Base-by-base conservation (phyloP, 768 basidiomycete species). In the Leccinum subtestaceum region DNA sequence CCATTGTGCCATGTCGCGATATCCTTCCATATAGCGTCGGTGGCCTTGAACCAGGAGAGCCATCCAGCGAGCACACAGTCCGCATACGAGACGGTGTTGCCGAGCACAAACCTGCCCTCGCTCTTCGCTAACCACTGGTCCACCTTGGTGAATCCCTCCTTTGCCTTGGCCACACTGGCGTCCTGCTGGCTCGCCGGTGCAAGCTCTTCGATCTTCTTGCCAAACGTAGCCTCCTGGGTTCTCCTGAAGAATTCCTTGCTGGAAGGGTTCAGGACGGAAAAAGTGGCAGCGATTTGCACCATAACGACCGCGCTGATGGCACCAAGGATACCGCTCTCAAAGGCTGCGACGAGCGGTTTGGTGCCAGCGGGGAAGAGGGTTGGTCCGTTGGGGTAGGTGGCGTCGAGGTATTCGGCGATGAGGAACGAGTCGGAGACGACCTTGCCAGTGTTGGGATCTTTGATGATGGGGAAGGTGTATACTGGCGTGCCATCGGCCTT, bases 381-480 rank as follows among this genome's bases (percentile, higher is more conserved):
- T 0, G 38, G 38, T 17, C 15, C 15, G 38, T 38, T 7, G 15
- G 38, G 38, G 55, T 80, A 82, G 0, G 68, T 67, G 15, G 63
- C 69, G 32, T 83, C 81, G 38, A 81, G 78, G 57, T 82, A 82
- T 57, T 72, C 69, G 0, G 79, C 79, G 52, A 82, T 82, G 17
- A 65, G 64, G 56, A 74, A 70, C 29, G 31, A n/a, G 11, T 32
- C 32, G 11, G 32, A 32, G 32, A 32, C 32, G 56, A 72, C 64
- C 10, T 57, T 60, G 2, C 69, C 67, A 4, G 74, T 79, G 34
- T 66, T 67, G 27, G 75, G 71, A 54, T 81, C 79, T 50, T 73
- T 65, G 57, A 79, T 76, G 47, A 74, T 74, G 31, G 80, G 80
- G 31, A 79, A 55, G 15, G 78, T 79, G 64, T 78, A 79, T 17